Evolutionary conservation across 768 basidiomycete genomes (phyloP), one percentile per base, ranked within the genome.

Genomic region (Lyophyllum shimeji): DNA sequence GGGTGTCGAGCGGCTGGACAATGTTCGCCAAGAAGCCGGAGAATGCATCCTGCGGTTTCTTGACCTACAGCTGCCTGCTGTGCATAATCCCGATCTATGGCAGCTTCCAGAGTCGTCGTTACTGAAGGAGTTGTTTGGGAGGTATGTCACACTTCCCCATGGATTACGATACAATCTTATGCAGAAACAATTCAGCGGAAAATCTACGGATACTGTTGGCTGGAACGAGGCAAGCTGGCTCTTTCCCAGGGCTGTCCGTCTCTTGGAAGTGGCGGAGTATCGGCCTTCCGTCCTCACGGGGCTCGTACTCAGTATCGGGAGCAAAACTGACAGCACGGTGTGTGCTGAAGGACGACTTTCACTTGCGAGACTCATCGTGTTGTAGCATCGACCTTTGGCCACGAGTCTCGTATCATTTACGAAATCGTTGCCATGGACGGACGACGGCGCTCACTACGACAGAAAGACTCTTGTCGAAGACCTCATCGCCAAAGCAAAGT

Each of bases 1-100:
- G 66, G 90, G 91, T 4, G 85, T 91, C 25, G 96, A 98, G 70
- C 80, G 93, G 63, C 80, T 98, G 17, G 95, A 97, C 67, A 93
- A 89, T 65, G 91, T 98, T 47, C 82, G 96, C 44, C 89, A 88
- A 55, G 84, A 82, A 48, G 90, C 92, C 8, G 93, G 93, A 0
- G 74, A 77, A 58, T 77, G 82, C 59, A 76, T 94, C 59, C 43
- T 76, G 52, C 69, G 68, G 55, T 68, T 94, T 25, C 63, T 92
- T 46, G 63, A 67, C 21, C 67, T 81, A 25, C 70, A 76, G 7
- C 68, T 74, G 12, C 86, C 85, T 39, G 61, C 65, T 17, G 69
- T 76, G 18, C 64, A 63, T 39, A 67, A 74, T 50, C 65, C 74
- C 25, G 69, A 74, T 47, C 65, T 61, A 34, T 89, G 89, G 89